phyloP scores from a whole-genome alignment of 176 grass and related monocot species.

The Phoenix dactylifera region DNA sequence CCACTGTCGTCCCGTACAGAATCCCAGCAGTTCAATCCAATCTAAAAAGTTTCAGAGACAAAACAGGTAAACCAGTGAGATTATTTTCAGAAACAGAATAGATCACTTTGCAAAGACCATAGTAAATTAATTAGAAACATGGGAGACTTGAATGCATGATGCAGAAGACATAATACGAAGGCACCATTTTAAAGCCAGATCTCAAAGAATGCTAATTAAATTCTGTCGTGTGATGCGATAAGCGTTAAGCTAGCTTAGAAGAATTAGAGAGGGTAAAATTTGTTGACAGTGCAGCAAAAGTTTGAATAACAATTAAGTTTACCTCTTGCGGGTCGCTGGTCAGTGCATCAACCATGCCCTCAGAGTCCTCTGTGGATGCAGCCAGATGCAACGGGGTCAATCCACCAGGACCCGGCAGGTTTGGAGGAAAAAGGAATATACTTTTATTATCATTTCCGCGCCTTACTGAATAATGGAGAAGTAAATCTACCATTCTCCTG shows the following conservation, averaged over 20 bases:
- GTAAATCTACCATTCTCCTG: constrained; percentile 67
- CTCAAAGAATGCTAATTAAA: too few relatives aligned
- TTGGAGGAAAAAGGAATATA: constrained; percentile 60
- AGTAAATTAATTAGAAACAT: too few relatives aligned
- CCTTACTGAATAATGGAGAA: constrained; percentile 52
- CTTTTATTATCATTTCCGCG: constrained; percentile 33
- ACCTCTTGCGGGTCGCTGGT: constrained; percentile 92
- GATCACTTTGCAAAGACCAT: not conserved
- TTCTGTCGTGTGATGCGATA: too few relatives aligned
- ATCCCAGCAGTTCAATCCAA: constrained; percentile 83
- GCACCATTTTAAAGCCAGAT: too few relatives aligned
- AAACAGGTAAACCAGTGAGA: constrained; percentile 1
- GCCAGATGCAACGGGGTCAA: constrained; percentile 80
- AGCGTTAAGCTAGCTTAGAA: too few relatives aligned
- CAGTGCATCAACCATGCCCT: constrained; percentile 79
- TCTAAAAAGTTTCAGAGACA: constrained; percentile 33
- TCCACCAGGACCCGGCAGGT: constrained; percentile 62
- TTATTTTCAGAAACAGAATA: constrained; percentile 1
- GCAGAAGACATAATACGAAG: too few relatives aligned
- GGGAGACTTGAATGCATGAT: too few relatives aligned
- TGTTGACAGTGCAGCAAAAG: not conserved
- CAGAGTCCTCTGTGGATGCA: constrained; percentile 49
- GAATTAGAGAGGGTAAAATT: too few relatives aligned
- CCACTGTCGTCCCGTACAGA: constrained; percentile 55
- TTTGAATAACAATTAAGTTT: constrained; percentile 6